Percentiles rank a stretch among this genome's conserved stretches.
Conservation (phyloP, 768 basidiomycete species). For the Boletus rubescentipes region DNA sequence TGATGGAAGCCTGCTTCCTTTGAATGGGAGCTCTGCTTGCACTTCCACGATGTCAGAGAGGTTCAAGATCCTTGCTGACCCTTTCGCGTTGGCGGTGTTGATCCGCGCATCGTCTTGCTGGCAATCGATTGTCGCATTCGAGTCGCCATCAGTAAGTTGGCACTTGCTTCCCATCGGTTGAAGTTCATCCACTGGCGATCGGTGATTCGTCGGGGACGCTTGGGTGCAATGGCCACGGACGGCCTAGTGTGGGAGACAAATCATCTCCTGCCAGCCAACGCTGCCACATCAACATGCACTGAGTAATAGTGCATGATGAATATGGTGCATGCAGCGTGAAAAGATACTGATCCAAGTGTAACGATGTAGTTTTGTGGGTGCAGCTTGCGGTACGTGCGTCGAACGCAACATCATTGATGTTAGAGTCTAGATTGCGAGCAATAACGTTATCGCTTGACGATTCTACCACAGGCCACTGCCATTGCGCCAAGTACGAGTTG, state of each 20-base stretch:
- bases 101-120: background rate
- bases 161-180: constrained; percentile 15
- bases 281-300: background rate
- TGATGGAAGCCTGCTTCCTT: background rate
- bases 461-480: background rate
- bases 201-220: background rate
- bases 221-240: background rate
- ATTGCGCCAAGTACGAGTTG: too few species aligned
- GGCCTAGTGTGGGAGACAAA: background rate
- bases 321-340: too few species aligned
- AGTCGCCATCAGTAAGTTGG: background rate
- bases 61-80: background rate
- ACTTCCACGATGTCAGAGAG: background rate
- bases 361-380: background rate
- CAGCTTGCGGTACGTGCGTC: too few species aligned
- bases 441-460: background rate
- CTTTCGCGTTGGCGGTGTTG: background rate
- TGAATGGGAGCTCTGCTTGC: background rate
- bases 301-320: background rate
- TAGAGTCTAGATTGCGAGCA: too few species aligned
- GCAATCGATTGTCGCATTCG: background rate
- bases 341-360: too few species aligned
- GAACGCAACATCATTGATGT: too few species aligned
- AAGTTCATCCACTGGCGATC: background rate
- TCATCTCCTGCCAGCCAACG: background rate